Conservation (phyloP, 768 basidiomycete genomes). For the Boletus coccyginus region DNA sequence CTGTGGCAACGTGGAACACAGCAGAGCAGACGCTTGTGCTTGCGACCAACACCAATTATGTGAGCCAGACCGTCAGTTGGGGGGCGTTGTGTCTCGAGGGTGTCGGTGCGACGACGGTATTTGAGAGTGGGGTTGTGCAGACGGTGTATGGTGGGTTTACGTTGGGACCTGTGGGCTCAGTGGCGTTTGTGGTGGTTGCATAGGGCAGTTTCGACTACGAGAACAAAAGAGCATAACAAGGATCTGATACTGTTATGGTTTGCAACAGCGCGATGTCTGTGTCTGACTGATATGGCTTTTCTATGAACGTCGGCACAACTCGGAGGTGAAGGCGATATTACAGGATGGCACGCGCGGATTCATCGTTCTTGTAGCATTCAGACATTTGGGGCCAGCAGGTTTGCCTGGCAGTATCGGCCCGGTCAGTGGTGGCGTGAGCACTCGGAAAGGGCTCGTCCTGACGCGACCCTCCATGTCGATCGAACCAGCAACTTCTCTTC, state of each 20-base stretch:
- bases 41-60: constrained; percentile 50
- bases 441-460: too few species aligned
- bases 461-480: too few species aligned
- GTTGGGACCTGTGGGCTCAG: constrained; percentile 26
- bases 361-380: too few species aligned
- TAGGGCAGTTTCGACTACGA: background rate
- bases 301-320: too few species aligned
- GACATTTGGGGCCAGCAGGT: too few species aligned
- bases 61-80: constrained; percentile 33
- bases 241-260: background rate
- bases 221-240: background rate
- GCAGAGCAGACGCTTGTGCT: constrained; percentile 43
- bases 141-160: constrained; percentile 6
- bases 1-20: constrained; percentile 51
- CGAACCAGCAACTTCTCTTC: too few species aligned
- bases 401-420: too few species aligned
- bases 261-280: background rate
- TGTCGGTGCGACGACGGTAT: background rate
- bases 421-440: too few species aligned
- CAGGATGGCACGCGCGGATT: too few species aligned
- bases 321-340: too few species aligned
- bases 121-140: constrained; percentile 15
- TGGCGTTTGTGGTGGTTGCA: constrained; percentile 12
- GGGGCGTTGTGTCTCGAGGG: constrained; percentile 25
- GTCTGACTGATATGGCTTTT: too few species aligned